A percentile compares a stretch with the other conserved stretches of the same genome.
phyloP scores from a whole-genome alignment of 2,329 filamentous ascomycete genomes.

The Paraconiothyrium brasiliense region DNA sequence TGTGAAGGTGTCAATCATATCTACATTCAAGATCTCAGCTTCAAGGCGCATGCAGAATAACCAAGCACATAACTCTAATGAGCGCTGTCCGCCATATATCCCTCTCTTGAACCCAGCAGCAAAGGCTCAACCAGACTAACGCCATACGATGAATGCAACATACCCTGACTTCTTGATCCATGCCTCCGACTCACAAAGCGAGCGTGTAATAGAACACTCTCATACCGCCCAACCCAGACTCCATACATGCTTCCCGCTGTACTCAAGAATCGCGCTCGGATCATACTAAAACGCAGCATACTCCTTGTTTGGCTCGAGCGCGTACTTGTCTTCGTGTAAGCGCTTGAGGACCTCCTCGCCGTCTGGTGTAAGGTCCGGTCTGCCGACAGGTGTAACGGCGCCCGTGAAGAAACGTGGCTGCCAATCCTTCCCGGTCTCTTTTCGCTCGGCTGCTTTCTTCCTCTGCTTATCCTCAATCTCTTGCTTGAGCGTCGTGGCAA shows the following conservation, averaged over 20 bases:
- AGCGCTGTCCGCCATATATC: slow-evolving; percentile 7
- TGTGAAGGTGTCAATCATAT: slow-evolving; percentile 3
- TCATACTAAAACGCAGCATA: slow-evolving; percentile 46
- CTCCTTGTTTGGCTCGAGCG: slow-evolving; percentile 57
- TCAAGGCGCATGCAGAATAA: slow-evolving; percentile 7
- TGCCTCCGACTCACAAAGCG: slow-evolving; percentile 8
- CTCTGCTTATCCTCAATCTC: slow-evolving; percentile 92
- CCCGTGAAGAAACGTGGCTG: slow-evolving; percentile 86
- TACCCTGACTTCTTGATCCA: slow-evolving; percentile 1
- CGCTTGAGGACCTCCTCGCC: slow-evolving; percentile 67
- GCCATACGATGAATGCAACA: slow-evolving; percentile 16
- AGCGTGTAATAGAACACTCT: slow-evolving; percentile 4
- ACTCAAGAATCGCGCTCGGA: background rate
- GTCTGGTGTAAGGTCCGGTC: slow-evolving; percentile 70
- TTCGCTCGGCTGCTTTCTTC: slow-evolving; percentile 81
- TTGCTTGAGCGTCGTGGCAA: slow-evolving; percentile 86
- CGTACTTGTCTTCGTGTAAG: slow-evolving; percentile 62
- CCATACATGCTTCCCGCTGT: slow-evolving; percentile 9
- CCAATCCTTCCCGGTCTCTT: slow-evolving; percentile 75
- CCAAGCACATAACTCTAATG: slow-evolving; percentile 10
- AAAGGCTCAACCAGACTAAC: slow-evolving; percentile 9
- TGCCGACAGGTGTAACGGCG: slow-evolving; percentile 66
- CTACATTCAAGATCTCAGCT: background rate
- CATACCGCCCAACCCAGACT: slow-evolving; percentile 14
- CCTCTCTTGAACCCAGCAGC: background rate